A percentile compares a stretch with the other conserved stretches of the same genome.
Conservation (phyloP, 176 grass and related monocot genomes). For the Bromus sterilis region DNA sequence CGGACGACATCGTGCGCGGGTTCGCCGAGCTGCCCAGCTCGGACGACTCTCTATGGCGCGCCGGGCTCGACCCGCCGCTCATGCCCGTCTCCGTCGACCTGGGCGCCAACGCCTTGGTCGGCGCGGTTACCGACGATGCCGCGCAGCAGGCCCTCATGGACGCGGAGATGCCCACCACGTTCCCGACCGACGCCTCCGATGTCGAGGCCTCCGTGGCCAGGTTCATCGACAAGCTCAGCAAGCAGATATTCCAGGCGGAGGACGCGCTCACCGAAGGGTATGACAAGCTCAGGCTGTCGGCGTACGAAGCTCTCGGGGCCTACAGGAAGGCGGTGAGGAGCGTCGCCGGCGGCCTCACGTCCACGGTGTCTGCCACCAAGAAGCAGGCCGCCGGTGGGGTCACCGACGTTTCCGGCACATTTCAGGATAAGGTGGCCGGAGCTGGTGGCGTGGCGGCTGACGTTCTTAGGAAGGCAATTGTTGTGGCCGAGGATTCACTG, state of each 20-base stretch:
- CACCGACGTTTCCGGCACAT: slow-evolving; percentile 31
- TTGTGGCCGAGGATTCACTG: slow-evolving; percentile 57
- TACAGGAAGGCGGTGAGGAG: slow-evolving; percentile 54
- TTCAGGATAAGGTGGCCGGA: slow-evolving; percentile 53
- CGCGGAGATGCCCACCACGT: slow-evolving; percentile 35
- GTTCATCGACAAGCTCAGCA: slow-evolving; percentile 51
- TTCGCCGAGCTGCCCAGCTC: slow-evolving; percentile 38
- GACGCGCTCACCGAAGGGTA: slow-evolving; percentile 63
- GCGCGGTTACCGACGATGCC: background rate
- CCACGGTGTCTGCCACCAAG: slow-evolving; percentile 52
- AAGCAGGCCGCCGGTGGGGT: slow-evolving; percentile 39
- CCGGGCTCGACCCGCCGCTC: background rate
- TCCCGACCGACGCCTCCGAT: slow-evolving; percentile 31
- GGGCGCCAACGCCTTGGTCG: background rate
- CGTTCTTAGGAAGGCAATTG: slow-evolving; percentile 54
- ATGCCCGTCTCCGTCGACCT: slow-evolving; percentile 35
- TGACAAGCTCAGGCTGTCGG: slow-evolving; percentile 53
- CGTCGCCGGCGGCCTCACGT: slow-evolving; percentile 35
- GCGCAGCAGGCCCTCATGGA: slow-evolving; percentile 33
- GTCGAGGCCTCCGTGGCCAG: slow-evolving; percentile 43
- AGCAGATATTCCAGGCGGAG: slow-evolving; percentile 63
- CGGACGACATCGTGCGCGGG: slow-evolving; percentile 58
- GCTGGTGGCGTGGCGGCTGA: slow-evolving; percentile 43
- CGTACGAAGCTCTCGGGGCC: slow-evolving; percentile 45
- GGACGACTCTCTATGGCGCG: background rate